A percentile compares a stretch with the other conserved stretches of the same genome.
Conservation (phyloP, 108 stramenopile genomes). For the Fragilaria radians region DNA sequence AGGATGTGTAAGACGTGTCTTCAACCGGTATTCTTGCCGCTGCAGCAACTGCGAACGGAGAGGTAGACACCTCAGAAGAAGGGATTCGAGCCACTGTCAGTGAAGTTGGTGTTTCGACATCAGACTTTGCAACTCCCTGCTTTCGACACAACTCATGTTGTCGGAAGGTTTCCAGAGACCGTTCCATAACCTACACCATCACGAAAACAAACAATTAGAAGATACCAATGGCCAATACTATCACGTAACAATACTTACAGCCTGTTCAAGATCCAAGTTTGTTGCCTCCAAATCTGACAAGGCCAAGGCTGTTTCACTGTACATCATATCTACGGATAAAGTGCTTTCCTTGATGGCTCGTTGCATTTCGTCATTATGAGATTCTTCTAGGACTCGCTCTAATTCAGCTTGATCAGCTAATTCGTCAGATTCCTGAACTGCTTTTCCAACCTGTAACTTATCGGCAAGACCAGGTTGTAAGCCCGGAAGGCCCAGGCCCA, state of each 20-base stretch:
- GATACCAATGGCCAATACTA: not conserved
- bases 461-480: conserved; percentile 76
- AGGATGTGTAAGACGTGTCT: conserved; percentile 5
- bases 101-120: conserved; percentile 12
- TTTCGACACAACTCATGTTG: not conserved
- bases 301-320: conserved; percentile 56
- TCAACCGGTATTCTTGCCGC: conserved; percentile 13
- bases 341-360: conserved; percentile 44
- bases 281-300: conserved; percentile 70
- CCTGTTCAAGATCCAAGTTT: conserved; percentile 80
- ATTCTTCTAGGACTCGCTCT: conserved; percentile 43
- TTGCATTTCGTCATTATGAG: conserved; percentile 39
- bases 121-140: conserved; percentile 10
- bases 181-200: conserved; percentile 14
- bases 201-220: conserved; percentile 25
- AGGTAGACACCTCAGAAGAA: conserved; percentile 10
- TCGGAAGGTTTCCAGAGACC: not conserved
- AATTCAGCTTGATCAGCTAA: conserved; percentile 45
- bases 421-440: conserved; percentile 49
- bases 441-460: conserved; percentile 66
- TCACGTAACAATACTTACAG: conserved; percentile 14
- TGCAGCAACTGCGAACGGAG: not conserved
- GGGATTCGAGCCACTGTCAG: conserved; percentile 16
- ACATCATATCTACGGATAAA: conserved; percentile 31
- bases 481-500: conserved; percentile 75